Base-by-base conservation (phyloP, 139 green algal species). In the Chlorella ohadii region DNA sequence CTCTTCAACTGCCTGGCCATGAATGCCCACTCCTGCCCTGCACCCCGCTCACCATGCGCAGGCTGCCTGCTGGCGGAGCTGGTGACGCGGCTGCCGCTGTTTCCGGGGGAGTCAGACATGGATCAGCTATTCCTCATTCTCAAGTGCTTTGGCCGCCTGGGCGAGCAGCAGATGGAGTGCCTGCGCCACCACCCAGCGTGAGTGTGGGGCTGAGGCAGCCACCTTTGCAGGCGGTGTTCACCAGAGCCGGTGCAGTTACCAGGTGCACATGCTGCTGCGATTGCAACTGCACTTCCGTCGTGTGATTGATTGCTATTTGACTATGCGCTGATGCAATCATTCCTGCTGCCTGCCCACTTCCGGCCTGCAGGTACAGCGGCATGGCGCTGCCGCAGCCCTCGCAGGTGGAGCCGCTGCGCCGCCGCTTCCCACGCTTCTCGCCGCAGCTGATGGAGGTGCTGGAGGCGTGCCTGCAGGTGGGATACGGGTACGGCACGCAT, bases 71-170 rank as follows among this genome's bases (percentile, higher is more conserved):
- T 97, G 91, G 93, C 89, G 11, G 96, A 98, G 92, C 90, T 98
- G 70, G 87, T 91, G 20, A 92, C 95, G 57, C 94, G 95, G 4
- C 88, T 94, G 85, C 95, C 96, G 12, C 86, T 98, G 47, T 98
- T 98, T 79, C 94, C 95, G 0, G 96, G 96, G 0, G 94, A 98
- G 71, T 94, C 79, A 61, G 96, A 98, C 89, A 92, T 97, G 33
- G 96, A 98, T 86, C 95, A 98, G 89, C 93, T 98, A 41, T 96
- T 94, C 91, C 94, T 97, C 31, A 94, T 98, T 27, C 91, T 92
- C 39, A 78, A 79, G 39, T 78, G 76, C 38, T 68, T 93, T 36
- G 90, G 91, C 0, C 66, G 65, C 22, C 87, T 96, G 33, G 86
- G 87, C 2, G n/a, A 61, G 6, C 16, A 65, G 51, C 88, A 94